Evolutionary conservation across 345 rosid genomes (phyloP).

Genomic region (Sonneratia alba): DNA sequence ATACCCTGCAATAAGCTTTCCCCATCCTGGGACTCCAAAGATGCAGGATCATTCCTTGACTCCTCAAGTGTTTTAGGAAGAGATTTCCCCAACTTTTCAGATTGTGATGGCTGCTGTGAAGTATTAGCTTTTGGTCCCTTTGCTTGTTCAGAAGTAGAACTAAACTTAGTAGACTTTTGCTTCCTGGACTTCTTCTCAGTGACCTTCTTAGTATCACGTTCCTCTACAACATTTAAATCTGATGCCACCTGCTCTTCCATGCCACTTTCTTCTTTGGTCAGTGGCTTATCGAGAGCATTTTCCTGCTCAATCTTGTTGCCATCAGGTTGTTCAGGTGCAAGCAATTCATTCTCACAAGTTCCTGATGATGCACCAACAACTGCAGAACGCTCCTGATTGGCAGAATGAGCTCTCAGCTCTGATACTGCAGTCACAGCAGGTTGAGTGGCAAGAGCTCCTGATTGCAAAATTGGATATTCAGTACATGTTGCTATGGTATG

Average conservation of each 20-base stretch:
- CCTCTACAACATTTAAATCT: conserved; percentile 43
- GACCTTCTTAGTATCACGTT: conserved; percentile 45
- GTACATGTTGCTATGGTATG: no score
- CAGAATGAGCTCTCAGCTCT: conserved; percentile 3
- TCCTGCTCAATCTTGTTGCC: conserved; percentile 21
- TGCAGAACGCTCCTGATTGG: background rate
- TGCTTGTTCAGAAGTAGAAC: conserved; percentile 36
- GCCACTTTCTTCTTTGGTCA: conserved; percentile 25
- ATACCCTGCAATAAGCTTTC: conserved; percentile 21
- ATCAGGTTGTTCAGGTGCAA: conserved; percentile 14
- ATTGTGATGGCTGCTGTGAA: conserved; percentile 34
- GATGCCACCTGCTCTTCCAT: conserved; percentile 22
- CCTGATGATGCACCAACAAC: conserved; percentile 15
- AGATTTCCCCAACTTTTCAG: conserved; percentile 24
- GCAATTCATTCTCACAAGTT: conserved; percentile 23
- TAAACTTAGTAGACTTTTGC: conserved; percentile 54
- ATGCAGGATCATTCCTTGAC: conserved; percentile 22
- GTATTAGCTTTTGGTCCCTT: conserved; percentile 38
- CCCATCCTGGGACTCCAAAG: conserved; percentile 23
- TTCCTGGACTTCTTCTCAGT: conserved; percentile 81
- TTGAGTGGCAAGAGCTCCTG: no score
- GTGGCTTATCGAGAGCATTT: conserved; percentile 15
- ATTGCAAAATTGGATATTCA: no score
- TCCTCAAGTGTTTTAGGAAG: conserved; percentile 18
- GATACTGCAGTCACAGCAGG: no score